These are phyloP conservation scores for Beauveria caledonica DNA, from an alignment of 2,329 filamentous ascomycete genomes.

Conservation along the genomic window DNA sequence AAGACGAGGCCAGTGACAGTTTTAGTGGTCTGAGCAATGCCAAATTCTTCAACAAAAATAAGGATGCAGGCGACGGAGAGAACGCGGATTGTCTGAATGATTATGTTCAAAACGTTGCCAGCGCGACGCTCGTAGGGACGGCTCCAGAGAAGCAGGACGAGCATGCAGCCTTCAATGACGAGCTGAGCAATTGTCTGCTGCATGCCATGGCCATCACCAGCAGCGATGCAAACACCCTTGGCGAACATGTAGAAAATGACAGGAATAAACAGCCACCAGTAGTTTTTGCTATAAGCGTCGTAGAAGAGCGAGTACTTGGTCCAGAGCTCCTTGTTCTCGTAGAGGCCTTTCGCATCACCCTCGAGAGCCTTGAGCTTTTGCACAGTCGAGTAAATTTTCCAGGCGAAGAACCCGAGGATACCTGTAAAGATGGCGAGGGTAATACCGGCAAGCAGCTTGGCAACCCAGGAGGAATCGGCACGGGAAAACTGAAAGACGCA, in stretches of 20 bases:
- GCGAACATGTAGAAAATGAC: constrained; percentile 83
- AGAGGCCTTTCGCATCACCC: constrained; percentile 65
- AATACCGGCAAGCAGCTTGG: constrained; percentile 72
- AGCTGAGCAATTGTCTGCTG: constrained; percentile 73
- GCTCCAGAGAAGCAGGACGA: constrained; percentile 72
- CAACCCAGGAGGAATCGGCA: constrained; percentile 82
- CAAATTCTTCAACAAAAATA: constrained; percentile 88
- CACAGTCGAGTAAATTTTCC: constrained; percentile 72
- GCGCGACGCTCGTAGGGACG: constrained; percentile 82
- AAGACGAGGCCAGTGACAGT: constrained; percentile 89
- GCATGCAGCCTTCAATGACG: constrained; percentile 70
- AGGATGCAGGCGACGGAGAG: constrained; percentile 83
- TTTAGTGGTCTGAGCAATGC: constrained; percentile 83
- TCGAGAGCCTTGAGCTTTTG: constrained; percentile 64
- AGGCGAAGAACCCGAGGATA: constrained; percentile 74
- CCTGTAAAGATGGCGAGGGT: constrained; percentile 75
- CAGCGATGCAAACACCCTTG: constrained; percentile 80
- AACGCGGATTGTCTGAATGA: constrained; percentile 82
- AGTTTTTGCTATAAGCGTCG: constrained; percentile 85
- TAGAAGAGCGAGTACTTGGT: constrained; percentile 96
- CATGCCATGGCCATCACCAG: constrained; percentile 76
- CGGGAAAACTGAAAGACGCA: constrained; percentile 92
- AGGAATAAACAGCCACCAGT: constrained; percentile 96
- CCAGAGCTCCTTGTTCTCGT: constrained; percentile 85
- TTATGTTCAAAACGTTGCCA: constrained; percentile 86